phyloP scores from a whole-genome alignment of 2,329 filamentous ascomycete genomes.

The Neofusicoccum laricinum region DNA sequence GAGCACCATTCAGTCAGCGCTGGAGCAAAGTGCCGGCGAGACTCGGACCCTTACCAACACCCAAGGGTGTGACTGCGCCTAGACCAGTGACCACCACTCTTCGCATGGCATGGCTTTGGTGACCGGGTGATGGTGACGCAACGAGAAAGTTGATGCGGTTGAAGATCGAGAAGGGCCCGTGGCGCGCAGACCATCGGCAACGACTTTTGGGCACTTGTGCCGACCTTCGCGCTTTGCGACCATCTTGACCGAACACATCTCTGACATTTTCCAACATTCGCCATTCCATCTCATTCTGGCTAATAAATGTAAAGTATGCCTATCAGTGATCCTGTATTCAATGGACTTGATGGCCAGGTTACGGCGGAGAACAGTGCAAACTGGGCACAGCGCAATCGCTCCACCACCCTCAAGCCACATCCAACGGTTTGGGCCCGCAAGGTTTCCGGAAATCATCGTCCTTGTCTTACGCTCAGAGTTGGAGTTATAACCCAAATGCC shows the following conservation, averaged over 20 bases:
- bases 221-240: neutral
- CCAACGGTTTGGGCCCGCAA: no score
- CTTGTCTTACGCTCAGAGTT: no score
- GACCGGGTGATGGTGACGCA: neutral
- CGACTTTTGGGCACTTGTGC: neutral
- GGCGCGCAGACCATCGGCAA: slow-evolving; percentile 5
- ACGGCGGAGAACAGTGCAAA: no score
- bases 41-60: slow-evolving; percentile 57
- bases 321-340: no score
- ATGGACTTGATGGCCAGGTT: no score
- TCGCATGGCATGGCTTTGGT: slow-evolving; percentile 33
- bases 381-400: no score
- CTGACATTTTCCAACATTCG: no score
- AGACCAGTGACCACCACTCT: slow-evolving; percentile 50
- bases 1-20: neutral
- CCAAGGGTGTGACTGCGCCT: slow-evolving; percentile 63
- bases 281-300: no score
- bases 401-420: no score
- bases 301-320: no score
- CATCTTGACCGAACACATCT: neutral
- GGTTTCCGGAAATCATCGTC: no score
- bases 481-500: no score
- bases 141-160: neutral
- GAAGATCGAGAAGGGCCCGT: neutral
- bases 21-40: neutral